A percentile compares a stretch with the other conserved stretches of the same genome.
Conservation (phyloP, 495 filamentous ascomycete genomes). For the Lasiosphaeria miniovina region DNA sequence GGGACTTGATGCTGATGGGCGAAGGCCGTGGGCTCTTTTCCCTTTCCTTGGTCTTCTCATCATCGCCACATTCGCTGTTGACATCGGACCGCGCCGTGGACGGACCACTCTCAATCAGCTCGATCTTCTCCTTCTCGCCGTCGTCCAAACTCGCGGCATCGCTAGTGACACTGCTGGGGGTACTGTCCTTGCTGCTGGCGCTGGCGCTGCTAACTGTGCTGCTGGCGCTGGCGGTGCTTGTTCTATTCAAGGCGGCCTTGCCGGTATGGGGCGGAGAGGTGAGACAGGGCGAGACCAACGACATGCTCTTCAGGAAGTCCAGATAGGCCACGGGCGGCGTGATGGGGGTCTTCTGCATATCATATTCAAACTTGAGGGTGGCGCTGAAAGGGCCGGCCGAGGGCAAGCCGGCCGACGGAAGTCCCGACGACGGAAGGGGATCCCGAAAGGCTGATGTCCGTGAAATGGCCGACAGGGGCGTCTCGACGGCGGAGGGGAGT, state of each 20-base stretch:
- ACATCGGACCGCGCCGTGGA: constrained; percentile 55
- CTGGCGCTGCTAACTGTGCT: constrained; percentile 28
- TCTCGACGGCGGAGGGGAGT: constrained; percentile 31
- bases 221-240: constrained; percentile 32
- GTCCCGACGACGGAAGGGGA: constrained; percentile 27
- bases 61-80: constrained; percentile 52
- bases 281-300: constrained; percentile 57
- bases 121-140: constrained; percentile 35
- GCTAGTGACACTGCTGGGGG: constrained; percentile 30
- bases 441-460: constrained; percentile 34
- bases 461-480: constrained; percentile 32
- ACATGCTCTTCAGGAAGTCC: constrained; percentile 76
- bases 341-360: constrained; percentile 69
- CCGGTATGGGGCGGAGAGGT: constrained; percentile 49
- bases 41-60: constrained; percentile 16
- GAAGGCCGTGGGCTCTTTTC: constrained; percentile 27
- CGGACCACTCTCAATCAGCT: constrained; percentile 43
- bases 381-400: constrained; percentile 34
- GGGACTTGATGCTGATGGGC: constrained; percentile 30
- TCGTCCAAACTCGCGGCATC: constrained; percentile 32
- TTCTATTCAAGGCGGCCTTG: constrained; percentile 32
- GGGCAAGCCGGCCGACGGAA: constrained; percentile 35
- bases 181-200: constrained; percentile 13
- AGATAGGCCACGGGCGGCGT: constrained; percentile 89
- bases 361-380: constrained; percentile 31